phyloP scores from a whole-genome alignment of 495 filamentous ascomycete species.

The Pseudoneurospora amorphoporcata region DNA sequence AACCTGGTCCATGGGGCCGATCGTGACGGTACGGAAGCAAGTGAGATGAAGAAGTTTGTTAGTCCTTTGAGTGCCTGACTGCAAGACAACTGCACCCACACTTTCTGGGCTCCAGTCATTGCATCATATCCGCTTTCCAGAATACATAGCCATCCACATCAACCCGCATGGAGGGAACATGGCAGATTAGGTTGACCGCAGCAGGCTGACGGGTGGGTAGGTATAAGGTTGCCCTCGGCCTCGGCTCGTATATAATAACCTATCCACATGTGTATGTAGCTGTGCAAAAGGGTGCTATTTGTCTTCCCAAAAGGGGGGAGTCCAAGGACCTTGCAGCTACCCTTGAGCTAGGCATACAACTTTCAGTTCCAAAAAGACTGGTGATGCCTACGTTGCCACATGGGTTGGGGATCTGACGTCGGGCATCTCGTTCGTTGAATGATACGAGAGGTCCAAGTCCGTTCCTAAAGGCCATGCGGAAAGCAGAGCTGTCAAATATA shows the following conservation, averaged over 20 bases:
- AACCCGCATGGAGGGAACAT: background rate
- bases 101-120: background rate
- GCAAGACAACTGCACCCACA: background rate
- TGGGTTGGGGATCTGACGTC: background rate
- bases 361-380: background rate
- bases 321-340: background rate
- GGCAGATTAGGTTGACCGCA: background rate
- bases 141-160: background rate
- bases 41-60: background rate
- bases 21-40: background rate
- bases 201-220: background rate
- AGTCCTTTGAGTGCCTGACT: background rate
- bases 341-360: background rate
- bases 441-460: background rate
- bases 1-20: background rate
- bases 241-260: background rate
- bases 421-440: background rate
- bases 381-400: background rate
- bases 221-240: background rate
- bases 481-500: background rate
- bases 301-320: background rate
- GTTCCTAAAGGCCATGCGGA: background rate
- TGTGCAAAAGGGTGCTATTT: background rate
- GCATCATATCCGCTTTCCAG: background rate
- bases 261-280: background rate